Evolutionary conservation across 768 basidiomycete genomes (phyloP).

Genomic region (Kwoniella heveanensis): DNA sequence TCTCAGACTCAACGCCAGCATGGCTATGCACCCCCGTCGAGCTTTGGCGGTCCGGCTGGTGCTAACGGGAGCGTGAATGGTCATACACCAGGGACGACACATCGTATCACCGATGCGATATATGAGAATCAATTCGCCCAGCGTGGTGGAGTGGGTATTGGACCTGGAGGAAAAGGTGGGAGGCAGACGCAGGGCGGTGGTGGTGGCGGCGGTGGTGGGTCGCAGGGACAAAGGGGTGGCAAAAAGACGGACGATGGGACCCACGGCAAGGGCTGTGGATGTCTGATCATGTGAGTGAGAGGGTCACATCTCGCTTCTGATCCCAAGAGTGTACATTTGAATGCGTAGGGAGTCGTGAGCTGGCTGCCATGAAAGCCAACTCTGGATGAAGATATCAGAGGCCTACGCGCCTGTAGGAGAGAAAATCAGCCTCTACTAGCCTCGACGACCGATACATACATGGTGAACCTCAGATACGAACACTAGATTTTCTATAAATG

Average conservation of each 20-base stretch:
- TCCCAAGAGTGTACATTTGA: too few species aligned
- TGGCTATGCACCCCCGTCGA: background rate
- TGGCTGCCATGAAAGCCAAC: too few species aligned
- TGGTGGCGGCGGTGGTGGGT: background rate
- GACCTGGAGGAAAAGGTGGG: background rate
- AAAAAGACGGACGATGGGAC: conserved; percentile 8
- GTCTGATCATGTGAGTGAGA: conserved; percentile 21
- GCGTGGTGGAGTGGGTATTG: background rate
- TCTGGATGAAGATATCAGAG: too few species aligned
- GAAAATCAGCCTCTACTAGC: too few species aligned
- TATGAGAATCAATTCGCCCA: conserved; percentile 15
- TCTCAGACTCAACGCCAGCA: background rate
- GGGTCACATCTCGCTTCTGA: too few species aligned
- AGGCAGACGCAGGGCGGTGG: conserved; percentile 4
- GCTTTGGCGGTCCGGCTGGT: conserved; percentile 1
- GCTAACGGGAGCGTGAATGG: background rate
- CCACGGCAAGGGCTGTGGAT: conserved; percentile 27
- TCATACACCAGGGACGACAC: conserved; percentile 19
- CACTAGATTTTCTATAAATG: too few species aligned
- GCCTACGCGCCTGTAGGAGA: too few species aligned
- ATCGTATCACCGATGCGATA: conserved; percentile 23
- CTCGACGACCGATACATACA: too few species aligned
- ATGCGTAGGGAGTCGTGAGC: too few species aligned
- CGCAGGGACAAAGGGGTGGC: background rate
- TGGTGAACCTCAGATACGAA: too few species aligned